Base-by-base conservation (phyloP, 495 filamentous ascomycete species). In the Hypomontagnella monticulosa region DNA sequence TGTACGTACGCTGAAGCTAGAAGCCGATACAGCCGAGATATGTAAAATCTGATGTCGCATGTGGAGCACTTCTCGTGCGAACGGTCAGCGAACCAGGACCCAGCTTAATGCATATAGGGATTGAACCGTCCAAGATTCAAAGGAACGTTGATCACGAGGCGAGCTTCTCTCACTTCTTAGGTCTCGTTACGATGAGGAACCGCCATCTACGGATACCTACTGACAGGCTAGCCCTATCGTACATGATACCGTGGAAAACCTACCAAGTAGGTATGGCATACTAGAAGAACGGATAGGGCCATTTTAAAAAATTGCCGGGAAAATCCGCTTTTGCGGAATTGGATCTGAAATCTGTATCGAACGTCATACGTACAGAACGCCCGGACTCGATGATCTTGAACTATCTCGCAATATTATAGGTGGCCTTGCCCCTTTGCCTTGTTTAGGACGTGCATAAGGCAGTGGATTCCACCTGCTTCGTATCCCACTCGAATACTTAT, bases 141-240 rank as follows among this genome's bases (percentile, higher is more conserved):
- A 46, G 51, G 38, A 11, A 49, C 37, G 57, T 14, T 18, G 61
- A 57, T 57, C 44, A 10, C 46, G 23, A 63, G 53, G 30, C 32
- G 42, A 12, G 47, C 30, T 40, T 54, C 20, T 42, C 8, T 20
- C 30, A 40, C 38, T 10, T 27, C 48, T 34, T 36, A 51, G 32
- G 10, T 12, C 12, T n/a, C 14, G 9, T 4, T 0, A n/a, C 15
- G 18, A 12, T 11, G 18, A 36, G 14, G 32, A 34, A 11, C 18
- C 15, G 34, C 7, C 12, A 23, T 19, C 40, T 53, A 57, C 41
- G 40, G 33, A 23, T 50, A 27, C 43, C 60, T 50, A 27, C 43
- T 66, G 23, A 55, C 62, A 66, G 55, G 62, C 62, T 60, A 60
- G 55, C 56, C 62, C 32, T 66, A 66, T 40, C 49, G 20, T 34